Evolutionary conservation across 345 rosid species (phyloP).

Genomic region (Hevea brasiliensis): DNA sequence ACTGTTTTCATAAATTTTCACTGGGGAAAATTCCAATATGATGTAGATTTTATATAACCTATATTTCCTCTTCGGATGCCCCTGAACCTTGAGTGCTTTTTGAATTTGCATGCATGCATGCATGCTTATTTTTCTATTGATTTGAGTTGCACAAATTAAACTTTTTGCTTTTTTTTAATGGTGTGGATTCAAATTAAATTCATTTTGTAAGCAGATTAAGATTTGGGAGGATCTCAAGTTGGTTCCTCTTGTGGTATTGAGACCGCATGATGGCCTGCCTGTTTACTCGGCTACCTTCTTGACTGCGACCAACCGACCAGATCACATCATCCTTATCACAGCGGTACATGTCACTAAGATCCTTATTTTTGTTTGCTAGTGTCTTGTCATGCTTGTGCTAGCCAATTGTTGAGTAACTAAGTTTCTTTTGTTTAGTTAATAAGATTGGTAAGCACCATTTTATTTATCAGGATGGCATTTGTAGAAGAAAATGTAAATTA

Average conservation of each 20-base stretch:
- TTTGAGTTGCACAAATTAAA: not conserved
- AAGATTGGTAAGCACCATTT: conserved; percentile 2
- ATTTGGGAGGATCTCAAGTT: conserved; percentile 88
- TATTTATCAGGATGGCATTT: conserved; percentile 7
- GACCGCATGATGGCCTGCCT: conserved; percentile 82
- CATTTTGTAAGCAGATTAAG: conserved; percentile 57
- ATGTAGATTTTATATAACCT: not conserved
- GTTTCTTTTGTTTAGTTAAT: conserved; percentile 8
- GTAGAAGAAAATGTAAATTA: conserved; percentile 1
- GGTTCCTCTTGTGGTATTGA: conserved; percentile 63
- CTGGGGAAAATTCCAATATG: not conserved
- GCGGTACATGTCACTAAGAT: conserved; percentile 49
- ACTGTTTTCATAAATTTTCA: not conserved
- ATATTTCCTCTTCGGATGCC: not conserved
- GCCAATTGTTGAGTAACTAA: conserved; percentile 10
- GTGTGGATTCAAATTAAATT: conserved; percentile 1
- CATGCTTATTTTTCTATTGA: not conserved
- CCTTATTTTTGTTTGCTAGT: too few species aligned
- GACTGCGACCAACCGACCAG: conserved; percentile 68
- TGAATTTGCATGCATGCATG: too few species aligned
- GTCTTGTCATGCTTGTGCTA: not conserved
- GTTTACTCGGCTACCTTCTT: conserved; percentile 72
- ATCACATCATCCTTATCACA: conserved; percentile 79
- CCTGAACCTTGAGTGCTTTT: too few species aligned
- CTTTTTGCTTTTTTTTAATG: not conserved